phyloP scores from a whole-genome alignment of 208 protist genomes.

The Entamoeba histolytica region DNA sequence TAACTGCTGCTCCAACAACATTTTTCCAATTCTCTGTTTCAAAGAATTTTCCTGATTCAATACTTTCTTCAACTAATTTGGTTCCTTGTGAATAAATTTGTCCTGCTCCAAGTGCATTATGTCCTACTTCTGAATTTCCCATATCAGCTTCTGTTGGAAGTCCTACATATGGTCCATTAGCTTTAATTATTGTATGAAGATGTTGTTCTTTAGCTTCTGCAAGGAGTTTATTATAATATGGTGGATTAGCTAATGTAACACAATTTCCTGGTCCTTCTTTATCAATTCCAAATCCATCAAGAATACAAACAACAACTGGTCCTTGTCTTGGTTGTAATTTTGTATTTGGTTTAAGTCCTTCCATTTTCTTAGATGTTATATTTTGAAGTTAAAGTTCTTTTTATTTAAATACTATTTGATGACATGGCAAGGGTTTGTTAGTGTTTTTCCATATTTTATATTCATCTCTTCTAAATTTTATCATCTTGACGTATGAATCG shows the following conservation, averaged over 20 bases:
- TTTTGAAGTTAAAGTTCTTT: too few relatives aligned
- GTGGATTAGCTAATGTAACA: not conserved
- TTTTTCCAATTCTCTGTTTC: not conserved
- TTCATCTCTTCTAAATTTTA: too few relatives aligned
- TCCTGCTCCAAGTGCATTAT: not conserved
- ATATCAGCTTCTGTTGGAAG: not conserved
- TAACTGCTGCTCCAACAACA: not conserved
- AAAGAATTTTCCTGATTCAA: not conserved
- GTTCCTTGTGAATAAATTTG: not conserved
- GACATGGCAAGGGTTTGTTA: too few relatives aligned
- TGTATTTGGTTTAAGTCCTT: not conserved
- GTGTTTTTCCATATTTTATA: too few relatives aligned
- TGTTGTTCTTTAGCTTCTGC: not conserved
- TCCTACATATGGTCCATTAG: not conserved
- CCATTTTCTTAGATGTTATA: not conserved
- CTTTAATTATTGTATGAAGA: not conserved
- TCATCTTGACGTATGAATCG: too few relatives aligned
- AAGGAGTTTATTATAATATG: not conserved
- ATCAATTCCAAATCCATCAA: not conserved
- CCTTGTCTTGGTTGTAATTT: not conserved
- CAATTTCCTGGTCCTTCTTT: not conserved
- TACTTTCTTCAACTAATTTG: not conserved
- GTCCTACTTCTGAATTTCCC: conserved; percentile 2
- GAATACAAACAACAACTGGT: not conserved
- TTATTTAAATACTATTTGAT: too few relatives aligned